phyloP scores from a whole-genome alignment of 164 flowering plant genomes.

The Sextonia rubra region DNA sequence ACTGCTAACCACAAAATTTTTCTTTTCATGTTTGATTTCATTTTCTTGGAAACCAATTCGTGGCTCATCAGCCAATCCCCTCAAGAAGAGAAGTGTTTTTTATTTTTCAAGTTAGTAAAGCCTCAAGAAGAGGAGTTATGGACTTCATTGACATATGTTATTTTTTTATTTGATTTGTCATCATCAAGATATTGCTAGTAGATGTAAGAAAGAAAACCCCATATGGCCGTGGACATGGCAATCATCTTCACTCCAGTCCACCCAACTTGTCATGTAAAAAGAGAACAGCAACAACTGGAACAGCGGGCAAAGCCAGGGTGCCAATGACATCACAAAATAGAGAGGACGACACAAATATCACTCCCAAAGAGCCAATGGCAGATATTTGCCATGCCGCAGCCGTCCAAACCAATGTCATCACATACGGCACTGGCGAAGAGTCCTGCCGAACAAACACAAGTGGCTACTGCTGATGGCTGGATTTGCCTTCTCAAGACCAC shows the following conservation, averaged over 20 bases:
- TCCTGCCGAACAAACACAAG: conserved; percentile 22
- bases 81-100: neutral
- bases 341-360: conserved; percentile 26
- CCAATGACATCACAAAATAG: conserved; percentile 9
- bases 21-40: no score
- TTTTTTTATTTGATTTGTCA: neutral
- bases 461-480: conserved; percentile 19
- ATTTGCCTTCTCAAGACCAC: conserved; percentile 22
- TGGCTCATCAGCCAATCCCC: no score
- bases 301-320: conserved; percentile 18
- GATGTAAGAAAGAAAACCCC: conserved; percentile 26
- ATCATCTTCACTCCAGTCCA: conserved; percentile 29
- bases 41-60: no score
- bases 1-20: no score
- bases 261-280: conserved; percentile 30
- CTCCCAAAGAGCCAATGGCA: conserved; percentile 12
- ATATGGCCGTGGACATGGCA: conserved; percentile 24
- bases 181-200: conserved; percentile 32
- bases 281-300: conserved; percentile 23
- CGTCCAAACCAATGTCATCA: conserved; percentile 14
- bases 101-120: no score
- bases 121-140: neutral
- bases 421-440: conserved; percentile 27
- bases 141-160: neutral
- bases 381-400: neutral